A percentile compares a stretch with the other conserved stretches of the same genome.
These are phyloP conservation scores for Sphagnum tenellum DNA, from an alignment of 225 moss, liverwort and hornwort species.

Conservation along the genomic window DNA sequence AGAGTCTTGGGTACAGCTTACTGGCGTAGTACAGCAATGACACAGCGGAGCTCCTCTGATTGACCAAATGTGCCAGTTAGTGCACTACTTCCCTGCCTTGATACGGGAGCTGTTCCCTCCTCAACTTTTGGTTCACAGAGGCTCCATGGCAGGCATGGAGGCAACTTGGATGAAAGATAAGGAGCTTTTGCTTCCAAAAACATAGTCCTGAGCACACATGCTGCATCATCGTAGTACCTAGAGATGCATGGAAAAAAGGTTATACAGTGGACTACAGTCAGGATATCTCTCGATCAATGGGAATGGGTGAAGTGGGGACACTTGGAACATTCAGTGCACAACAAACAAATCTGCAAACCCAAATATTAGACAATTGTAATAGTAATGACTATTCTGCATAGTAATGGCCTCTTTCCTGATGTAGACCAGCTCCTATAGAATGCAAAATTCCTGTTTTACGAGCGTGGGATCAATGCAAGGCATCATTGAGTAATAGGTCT, in stretches of 20 bases:
- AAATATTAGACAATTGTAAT: no score
- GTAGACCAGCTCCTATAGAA: no score
- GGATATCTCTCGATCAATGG: no score
- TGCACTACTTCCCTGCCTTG: conserved; percentile 63
- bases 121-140: conserved; percentile 37
- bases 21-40: conserved; percentile 97
- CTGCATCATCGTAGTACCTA: conserved; percentile 99
- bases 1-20: conserved; percentile 18
- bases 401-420: no score
- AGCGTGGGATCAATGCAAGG: no score
- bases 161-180: conserved; percentile 68
- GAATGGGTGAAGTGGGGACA: no score
- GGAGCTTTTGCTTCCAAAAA: conserved; percentile 91
- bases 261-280: no score
- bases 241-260: background rate
- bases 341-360: no score
- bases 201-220: conserved; percentile 94
- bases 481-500: no score
- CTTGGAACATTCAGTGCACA: no score
- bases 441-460: no score
- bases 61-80: conserved; percentile 91
- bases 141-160: conserved; percentile 81
- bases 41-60: conserved; percentile 94
- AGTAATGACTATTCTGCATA: no score
- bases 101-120: conserved; percentile 32